These are phyloP conservation scores for Senecio squalidus DNA, from an alignment of 140 eudicot species.

Conservation along the genomic window DNA sequence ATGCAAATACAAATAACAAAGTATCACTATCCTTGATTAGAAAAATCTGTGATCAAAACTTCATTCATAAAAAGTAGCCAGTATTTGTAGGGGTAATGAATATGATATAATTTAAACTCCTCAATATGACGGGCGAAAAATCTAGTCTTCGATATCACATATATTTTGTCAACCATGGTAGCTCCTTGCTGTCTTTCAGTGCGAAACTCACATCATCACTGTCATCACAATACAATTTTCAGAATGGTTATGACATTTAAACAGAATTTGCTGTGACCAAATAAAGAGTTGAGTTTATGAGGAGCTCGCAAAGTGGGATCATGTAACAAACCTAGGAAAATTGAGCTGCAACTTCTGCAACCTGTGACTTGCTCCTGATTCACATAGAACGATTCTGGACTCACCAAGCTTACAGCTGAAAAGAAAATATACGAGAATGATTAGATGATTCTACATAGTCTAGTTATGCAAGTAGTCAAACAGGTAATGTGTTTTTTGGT, in stretches of 20 bases:
- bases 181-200: constrained; percentile 86
- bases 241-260: background rate
- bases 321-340: constrained; percentile 80
- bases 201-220: constrained; percentile 97
- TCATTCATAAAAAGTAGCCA: constrained; percentile 7
- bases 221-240: constrained; percentile 20
- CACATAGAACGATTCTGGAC: constrained; percentile 75
- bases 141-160: constrained; percentile 33
- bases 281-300: background rate
- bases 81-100: constrained; percentile 1
- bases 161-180: constrained; percentile 88
- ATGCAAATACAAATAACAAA: constrained; percentile 7
- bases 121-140: background rate
- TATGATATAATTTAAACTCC: background rate
- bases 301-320: background rate
- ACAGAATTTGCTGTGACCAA: background rate
- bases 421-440: background rate
- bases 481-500: background rate
- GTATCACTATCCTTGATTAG: constrained; percentile 5
- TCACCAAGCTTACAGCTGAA: constrained; percentile 97
- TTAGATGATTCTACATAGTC: constrained; percentile 3
- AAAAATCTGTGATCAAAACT: constrained; percentile 18
- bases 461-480: constrained; percentile 1
- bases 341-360: constrained; percentile 93
- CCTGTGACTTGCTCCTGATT: constrained; percentile 85